Base-by-base conservation (phyloP, 2,329 filamentous ascomycete species). In the Elsinoe ampelina region DNA sequence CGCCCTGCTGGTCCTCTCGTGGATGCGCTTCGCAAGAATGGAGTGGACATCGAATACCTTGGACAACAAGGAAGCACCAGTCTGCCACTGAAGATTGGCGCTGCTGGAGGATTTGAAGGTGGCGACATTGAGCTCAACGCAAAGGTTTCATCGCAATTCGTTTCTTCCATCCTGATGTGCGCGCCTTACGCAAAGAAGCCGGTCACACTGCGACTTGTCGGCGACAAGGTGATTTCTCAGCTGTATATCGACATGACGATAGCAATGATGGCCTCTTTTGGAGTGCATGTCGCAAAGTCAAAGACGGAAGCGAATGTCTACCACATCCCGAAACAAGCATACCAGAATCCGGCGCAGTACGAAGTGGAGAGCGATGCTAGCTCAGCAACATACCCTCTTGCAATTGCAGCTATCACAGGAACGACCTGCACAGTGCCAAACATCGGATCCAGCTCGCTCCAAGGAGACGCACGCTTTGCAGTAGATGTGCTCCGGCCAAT, bases 181-280 rank as follows among this genome's bases (percentile, higher is more conserved):
- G 93, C 93, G 0, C 93, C 93, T 0, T 98, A 97, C 67, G 93
- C 93, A 45, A 96, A 95, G 73, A 84, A 90, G 61, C 88, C 92
- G 0, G 91, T 98, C 36, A 96, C 89, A 0, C 75, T 98, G 62
- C 86, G 85, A 39, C 79, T 98, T 38, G 86, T 97, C 11, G 93
- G 93, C n/a, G 93, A 91, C 57, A 97, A 95, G 71, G 92, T 93
- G 42, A 95, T 98, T 62, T 97, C 92, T 1, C 91, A 97, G 69
- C 84, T 85, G 1, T 98, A 98, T 70, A 97, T 98, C 66, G 90
- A 98, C 69, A 97, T 98, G 92, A 98, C 93, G 1, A 90, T 95
- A 55, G 81, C 90, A 13, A 98, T 98, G 92, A 98, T 98, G 93
- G 80, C 81, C 56, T 80, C 87, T 2, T 98, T 98, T 66, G 93